Percentiles rank a stretch among this genome's conserved stretches.
These are phyloP conservation scores for Cryptomeria japonica DNA, from an alignment of 75 land plant species.

Conservation along the genomic window DNA sequence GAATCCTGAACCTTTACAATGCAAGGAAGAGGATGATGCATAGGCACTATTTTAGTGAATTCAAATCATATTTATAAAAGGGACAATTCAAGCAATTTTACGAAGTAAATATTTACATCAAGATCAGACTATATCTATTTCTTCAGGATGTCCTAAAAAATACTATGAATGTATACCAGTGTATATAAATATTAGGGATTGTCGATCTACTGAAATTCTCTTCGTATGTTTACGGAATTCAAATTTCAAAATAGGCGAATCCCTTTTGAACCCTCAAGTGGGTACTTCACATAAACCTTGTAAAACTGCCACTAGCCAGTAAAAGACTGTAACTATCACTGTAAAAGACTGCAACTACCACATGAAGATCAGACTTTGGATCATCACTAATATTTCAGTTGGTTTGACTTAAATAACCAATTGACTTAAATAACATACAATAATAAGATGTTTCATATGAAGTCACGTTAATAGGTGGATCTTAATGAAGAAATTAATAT, in stretches of 20 bases:
- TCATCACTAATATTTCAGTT: not conserved
- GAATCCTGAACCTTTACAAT: conserved; percentile 61
- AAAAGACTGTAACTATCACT: too few relatives aligned
- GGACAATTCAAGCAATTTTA: not conserved
- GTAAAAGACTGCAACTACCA: not conserved
- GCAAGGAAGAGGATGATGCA: not conserved
- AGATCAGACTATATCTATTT: not conserved
- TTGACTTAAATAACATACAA: too few relatives aligned
- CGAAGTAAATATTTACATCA: not conserved
- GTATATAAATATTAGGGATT: not conserved
- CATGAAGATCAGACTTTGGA: not conserved
- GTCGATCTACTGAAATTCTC: not conserved
- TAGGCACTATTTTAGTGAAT: not conserved
- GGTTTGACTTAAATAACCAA: too few relatives aligned
- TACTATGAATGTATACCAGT: not conserved
- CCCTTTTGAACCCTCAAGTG: not conserved
- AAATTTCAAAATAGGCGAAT: not conserved
- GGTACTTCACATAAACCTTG: not conserved
- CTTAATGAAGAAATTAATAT: too few relatives aligned
- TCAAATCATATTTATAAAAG: not conserved
- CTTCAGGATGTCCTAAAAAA: not conserved
- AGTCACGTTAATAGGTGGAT: too few relatives aligned
- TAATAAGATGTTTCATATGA: too few relatives aligned
- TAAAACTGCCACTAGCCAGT: not conserved
- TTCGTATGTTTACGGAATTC: not conserved